Evolutionary conservation across 345 rosid genomes (phyloP), one percentile per base, ranked within the genome.

Genomic region (Gossypium bickii): DNA sequence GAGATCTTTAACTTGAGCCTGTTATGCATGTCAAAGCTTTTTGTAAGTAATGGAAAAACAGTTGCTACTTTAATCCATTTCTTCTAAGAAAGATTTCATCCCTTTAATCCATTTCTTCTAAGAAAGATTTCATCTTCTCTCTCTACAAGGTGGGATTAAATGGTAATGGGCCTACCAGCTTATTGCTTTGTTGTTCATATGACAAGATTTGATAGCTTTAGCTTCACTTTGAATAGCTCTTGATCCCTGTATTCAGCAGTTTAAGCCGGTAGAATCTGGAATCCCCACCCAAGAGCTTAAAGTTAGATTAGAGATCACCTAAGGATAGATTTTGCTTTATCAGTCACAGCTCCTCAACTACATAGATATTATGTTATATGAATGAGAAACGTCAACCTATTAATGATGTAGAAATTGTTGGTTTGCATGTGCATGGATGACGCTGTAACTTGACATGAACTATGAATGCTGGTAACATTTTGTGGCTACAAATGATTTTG

Each of bases 1-100:
- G 86, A 81, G 89, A 80, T 89, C 85, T 73, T 75, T 18, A 27
- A 74, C 73, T 16, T 7, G 65, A 78, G 60, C 51, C 15, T 75
- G 29, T 55, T 70, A 67, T 71, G 27, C n/a, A 61, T 85, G 79
- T 73, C 65, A 48, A 70, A 70, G 69, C 53, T 67, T 47, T 65
- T 44, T 55, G 53, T 57, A 51, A 73, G 60, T 43, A 15, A 70
- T 25, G 61, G 76, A 58, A 38, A 45, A 43, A 12, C 25, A 18
- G 25, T 52, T 9, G 7, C 44, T 20, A 9, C 17, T 72, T 71
- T 17, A 17, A 18, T 73, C 52, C 29, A 38, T 22, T 43, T 25
- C 72, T 10, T 52, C 25, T 29, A 52, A 12, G 64, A 38, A 69
- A 12, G 74, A 38, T 55, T 55, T 44, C 63, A 38, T 15, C 47